phyloP scores from a whole-genome alignment of 805 yeast genomes.

The Ogataea nonfermentans region DNA sequence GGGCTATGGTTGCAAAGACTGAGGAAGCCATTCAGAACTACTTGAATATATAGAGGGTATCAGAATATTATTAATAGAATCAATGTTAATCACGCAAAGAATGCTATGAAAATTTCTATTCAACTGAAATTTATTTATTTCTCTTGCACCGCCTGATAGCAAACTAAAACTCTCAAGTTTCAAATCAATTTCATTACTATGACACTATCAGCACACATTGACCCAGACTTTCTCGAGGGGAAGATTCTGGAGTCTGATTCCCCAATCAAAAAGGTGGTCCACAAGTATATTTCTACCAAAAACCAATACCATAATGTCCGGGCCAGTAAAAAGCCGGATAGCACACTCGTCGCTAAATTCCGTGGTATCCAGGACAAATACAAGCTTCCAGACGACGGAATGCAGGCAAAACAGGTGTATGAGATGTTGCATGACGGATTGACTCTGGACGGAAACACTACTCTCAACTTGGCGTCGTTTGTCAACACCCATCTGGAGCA shows the following conservation, averaged over 20 bases:
- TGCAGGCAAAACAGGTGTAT: slow-evolving; percentile 52
- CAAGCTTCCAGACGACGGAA: slow-evolving; percentile 56
- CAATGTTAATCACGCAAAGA: too few species aligned
- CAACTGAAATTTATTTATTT: not conserved
- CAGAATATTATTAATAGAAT: not conserved
- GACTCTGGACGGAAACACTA: slow-evolving; percentile 79
- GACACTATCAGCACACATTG: slow-evolving; percentile 46
- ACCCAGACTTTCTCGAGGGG: slow-evolving; percentile 42
- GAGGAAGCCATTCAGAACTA: slow-evolving; percentile 34
- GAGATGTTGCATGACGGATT: slow-evolving; percentile 69
- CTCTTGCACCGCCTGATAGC: slow-evolving; percentile 1
- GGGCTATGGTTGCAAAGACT: slow-evolving; percentile 60
- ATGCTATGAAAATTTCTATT: not conserved
- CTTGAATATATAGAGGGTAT: slow-evolving; percentile 23
- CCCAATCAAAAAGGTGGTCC: slow-evolving; percentile 11
- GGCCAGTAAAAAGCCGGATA: slow-evolving; percentile 11
- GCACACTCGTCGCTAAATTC: slow-evolving; percentile 28
- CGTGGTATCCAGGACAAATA: slow-evolving; percentile 50
- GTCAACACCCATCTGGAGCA: slow-evolving; percentile 72
- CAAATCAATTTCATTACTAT: slow-evolving; percentile 22
- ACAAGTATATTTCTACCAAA: slow-evolving; percentile 22
- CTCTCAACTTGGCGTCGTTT: slow-evolving; percentile 82
- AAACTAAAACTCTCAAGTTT: not conserved
- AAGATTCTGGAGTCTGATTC: slow-evolving; percentile 28
- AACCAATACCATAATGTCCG: slow-evolving; percentile 16